Evolutionary conservation across 2,329 filamentous ascomycete genomes (phyloP).

Genomic region (Alternaria conjuncta): DNA sequence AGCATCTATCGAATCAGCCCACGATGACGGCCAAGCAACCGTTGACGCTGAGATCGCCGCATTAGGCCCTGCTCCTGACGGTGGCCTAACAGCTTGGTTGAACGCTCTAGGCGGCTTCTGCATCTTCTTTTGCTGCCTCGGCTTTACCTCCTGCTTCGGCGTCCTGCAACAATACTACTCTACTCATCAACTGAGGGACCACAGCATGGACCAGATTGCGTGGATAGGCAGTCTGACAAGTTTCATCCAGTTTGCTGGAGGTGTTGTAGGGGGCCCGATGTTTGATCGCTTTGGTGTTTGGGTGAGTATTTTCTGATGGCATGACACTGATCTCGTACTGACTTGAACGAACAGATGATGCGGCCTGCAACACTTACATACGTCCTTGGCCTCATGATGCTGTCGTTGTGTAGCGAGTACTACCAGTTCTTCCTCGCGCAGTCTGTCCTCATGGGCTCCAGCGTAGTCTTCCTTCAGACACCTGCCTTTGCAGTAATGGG

Average conservation of each 20-base stretch:
- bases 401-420: slow-evolving; percentile 58
- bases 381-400: slow-evolving; percentile 66
- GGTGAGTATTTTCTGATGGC: slow-evolving; percentile 27
- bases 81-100: slow-evolving; percentile 42
- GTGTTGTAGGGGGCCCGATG: slow-evolving; percentile 64
- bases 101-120: slow-evolving; percentile 42
- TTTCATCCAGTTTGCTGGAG: slow-evolving; percentile 59
- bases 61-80: slow-evolving; percentile 30
- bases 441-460: slow-evolving; percentile 56
- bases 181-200: slow-evolving; percentile 44
- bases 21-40: background rate
- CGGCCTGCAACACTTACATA: slow-evolving; percentile 57
- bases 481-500: slow-evolving; percentile 51
- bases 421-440: slow-evolving; percentile 60
- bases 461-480: slow-evolving; percentile 58
- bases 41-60: slow-evolving; percentile 33
- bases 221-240: slow-evolving; percentile 53
- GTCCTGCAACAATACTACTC: slow-evolving; percentile 55
- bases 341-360: slow-evolving; percentile 50
- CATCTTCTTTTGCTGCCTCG: slow-evolving; percentile 44
- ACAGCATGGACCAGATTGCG: slow-evolving; percentile 43
- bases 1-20: background rate
- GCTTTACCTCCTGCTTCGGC: slow-evolving; percentile 51
- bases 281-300: slow-evolving; percentile 61
- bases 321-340: background rate